A percentile compares a stretch with the other conserved stretches of the same genome.
phyloP scores from a whole-genome alignment of 2,329 filamentous ascomycete genomes.

The Exophiala sp. region DNA sequence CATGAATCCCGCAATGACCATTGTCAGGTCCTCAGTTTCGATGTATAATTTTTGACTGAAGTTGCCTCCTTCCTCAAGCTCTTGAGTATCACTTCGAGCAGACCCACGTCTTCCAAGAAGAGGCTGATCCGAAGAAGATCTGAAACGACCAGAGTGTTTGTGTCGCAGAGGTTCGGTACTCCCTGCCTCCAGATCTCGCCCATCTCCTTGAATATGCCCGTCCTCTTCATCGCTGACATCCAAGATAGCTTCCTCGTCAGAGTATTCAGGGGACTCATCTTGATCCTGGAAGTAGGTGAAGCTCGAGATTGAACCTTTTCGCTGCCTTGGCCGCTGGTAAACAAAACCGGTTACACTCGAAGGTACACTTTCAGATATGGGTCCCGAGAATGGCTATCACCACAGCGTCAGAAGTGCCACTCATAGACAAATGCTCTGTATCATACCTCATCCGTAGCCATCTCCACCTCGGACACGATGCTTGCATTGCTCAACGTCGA shows the following conservation, averaged over 20 bases:
- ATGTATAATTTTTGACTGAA: constrained; percentile 89
- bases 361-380: constrained; percentile 91
- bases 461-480: constrained; percentile 92
- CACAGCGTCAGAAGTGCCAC: constrained; percentile 11
- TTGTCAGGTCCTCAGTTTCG: constrained; percentile 84
- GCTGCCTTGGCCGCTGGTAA: constrained; percentile 68
- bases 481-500: constrained; percentile 69
- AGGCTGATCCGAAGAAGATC: constrained; percentile 48
- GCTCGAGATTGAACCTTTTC: constrained; percentile 68
- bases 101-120: constrained; percentile 69
- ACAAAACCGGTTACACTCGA: constrained; percentile 88
- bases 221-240: constrained; percentile 42
- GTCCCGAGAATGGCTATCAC: constrained; percentile 71
- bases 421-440: constrained; percentile 5
- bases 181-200: constrained; percentile 36
- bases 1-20: constrained; percentile 84
- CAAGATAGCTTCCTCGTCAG: constrained; percentile 45
- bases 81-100: constrained; percentile 60
- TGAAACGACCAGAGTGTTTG: constrained; percentile 36
- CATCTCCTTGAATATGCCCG: constrained; percentile 38
- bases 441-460: constrained; percentile 87
- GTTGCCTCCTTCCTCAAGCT: constrained; percentile 55
- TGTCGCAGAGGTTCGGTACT: constrained; percentile 33
- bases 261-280: constrained; percentile 52
- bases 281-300: constrained; percentile 81